Evolutionary conservation across 1,139 yeast genomes (phyloP).

Genomic region (Trichomonascaceae sp.): DNA sequence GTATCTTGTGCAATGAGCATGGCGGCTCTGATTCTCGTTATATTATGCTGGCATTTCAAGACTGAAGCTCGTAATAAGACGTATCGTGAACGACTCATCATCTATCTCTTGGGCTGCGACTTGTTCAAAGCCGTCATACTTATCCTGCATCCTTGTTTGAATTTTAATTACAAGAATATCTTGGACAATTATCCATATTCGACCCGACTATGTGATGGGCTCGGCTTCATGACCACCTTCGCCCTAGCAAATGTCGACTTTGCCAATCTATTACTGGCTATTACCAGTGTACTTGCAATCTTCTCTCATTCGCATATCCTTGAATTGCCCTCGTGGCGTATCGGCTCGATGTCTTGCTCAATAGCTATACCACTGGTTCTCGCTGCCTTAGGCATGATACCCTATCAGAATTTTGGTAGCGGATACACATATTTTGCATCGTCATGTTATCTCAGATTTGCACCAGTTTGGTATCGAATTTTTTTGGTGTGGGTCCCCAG

Average conservation of each 20-base stretch:
- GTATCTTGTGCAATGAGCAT: slow-evolving; percentile 55
- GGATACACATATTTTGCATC: slow-evolving; percentile 41
- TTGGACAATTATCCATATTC: slow-evolving; percentile 36
- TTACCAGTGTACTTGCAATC: slow-evolving; percentile 55
- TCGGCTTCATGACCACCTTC: slow-evolving; percentile 74
- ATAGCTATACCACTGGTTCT: slow-evolving; percentile 55
- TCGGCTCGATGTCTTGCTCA: slow-evolving; percentile 49
- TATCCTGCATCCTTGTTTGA: slow-evolving; percentile 58
- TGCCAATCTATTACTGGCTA: slow-evolving; percentile 71
- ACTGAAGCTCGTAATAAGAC: slow-evolving; percentile 53
- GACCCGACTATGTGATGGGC: slow-evolving; percentile 48
- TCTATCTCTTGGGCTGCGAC: slow-evolving; percentile 62
- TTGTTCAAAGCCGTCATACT: slow-evolving; percentile 61
- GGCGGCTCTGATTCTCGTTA: slow-evolving; percentile 46
- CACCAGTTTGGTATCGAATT: slow-evolving; percentile 66
- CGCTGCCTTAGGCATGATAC: slow-evolving; percentile 66
- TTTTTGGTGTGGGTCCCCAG: slow-evolving; percentile 79
- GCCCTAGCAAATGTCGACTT: slow-evolving; percentile 46
- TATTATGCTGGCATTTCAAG: slow-evolving; percentile 41
- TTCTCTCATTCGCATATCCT: slow-evolving; percentile 1
- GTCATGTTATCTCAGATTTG: slow-evolving; percentile 70
- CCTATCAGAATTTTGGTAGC: slow-evolving; percentile 17
- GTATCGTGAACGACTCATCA: slow-evolving; percentile 66
- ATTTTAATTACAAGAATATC: slow-evolving; percentile 40
- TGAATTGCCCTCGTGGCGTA: slow-evolving; percentile 21